Evolutionary conservation across 148 eudicot genomes (phyloP), one percentile per base, ranked within the genome.

Genomic region (Limonium bicolor): DNA sequence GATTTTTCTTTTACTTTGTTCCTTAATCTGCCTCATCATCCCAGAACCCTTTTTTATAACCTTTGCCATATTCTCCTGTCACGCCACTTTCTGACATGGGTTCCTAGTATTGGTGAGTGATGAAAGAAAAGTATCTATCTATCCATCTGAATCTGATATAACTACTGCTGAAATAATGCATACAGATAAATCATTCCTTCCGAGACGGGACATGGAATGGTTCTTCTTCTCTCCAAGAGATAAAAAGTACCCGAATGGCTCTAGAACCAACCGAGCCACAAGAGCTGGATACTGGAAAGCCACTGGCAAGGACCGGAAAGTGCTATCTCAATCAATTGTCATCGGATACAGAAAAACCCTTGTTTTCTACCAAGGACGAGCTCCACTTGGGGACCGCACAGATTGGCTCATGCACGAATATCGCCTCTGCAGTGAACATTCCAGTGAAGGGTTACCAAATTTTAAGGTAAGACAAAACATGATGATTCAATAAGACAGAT

Each of bases 371-470:
- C 55, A 74, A 34, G 95, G 95, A 13, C 78, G 95, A 20, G 95
- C 95, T 27, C 95, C 95, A 20, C 45, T 72, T 45, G 95, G 95
- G 45, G 77, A 67, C 54, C 65, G 95, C 40, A 76, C 95, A 6
- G 84, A 80, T 28, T 84, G 95, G 95, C 74, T 84, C 43, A 84
- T 84, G 95, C 90, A 85, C 12, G 95, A 85, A 58, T 85, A 85
- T 58, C 92, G 95, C 50, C 68, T 85, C 1, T 69, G 69, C 47
- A 90, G 80, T 56, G 86, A 77, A 25, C 55, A 46, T 62, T 49
- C 68, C 42, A n/a, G n/a, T n/a, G 57, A 68, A 46, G 70, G 50
- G 34, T 39, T 76, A 41, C 70, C 70, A 48, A 57, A 45, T 64
- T 70, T 67, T 53, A 65, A 69, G 72, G 95, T 85, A 67, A 44